A percentile compares a stretch with the other conserved stretches of the same genome.
phyloP scores from a whole-genome alignment of 2,329 filamentous ascomycete genomes.

The Elsinoe arachidis region DNA sequence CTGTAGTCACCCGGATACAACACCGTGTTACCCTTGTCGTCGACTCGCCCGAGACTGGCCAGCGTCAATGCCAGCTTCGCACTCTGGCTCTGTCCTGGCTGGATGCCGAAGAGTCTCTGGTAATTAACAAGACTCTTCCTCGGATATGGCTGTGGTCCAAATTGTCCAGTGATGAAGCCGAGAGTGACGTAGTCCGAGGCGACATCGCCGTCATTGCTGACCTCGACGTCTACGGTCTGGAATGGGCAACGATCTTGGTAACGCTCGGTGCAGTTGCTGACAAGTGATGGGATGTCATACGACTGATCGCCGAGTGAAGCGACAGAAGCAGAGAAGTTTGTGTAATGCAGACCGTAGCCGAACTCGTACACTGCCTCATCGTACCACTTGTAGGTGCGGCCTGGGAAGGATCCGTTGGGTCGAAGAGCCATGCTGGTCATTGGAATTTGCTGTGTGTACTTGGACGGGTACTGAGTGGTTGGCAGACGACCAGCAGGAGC shows the following conservation, averaged over 20 bases:
- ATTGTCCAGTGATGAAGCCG: constrained; percentile 41
- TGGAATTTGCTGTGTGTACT: constrained; percentile 42
- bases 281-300: constrained; percentile 31
- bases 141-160: constrained; percentile 44
- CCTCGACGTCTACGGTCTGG: constrained; percentile 32
- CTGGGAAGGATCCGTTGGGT: constrained; percentile 38
- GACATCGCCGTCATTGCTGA: constrained; percentile 41
- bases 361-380: constrained; percentile 44
- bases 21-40: constrained; percentile 42
- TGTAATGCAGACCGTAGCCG: constrained; percentile 52
- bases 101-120: constrained; percentile 31
- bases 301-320: constrained; percentile 11
- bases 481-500: constrained; percentile 48
- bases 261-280: constrained; percentile 28
- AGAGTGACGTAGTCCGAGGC: constrained; percentile 47
- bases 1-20: constrained; percentile 48
- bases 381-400: constrained; percentile 54
- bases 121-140: constrained; percentile 47
- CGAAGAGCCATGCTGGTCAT: constrained; percentile 51
- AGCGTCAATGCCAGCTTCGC: constrained; percentile 38
- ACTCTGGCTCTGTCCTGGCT: constrained; percentile 20
- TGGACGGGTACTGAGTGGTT: constrained; percentile 47
- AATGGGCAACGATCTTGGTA: constrained; percentile 39
- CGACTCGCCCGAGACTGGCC: constrained; percentile 42
- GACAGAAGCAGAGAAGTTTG: constrained; percentile 37